Base-by-base conservation (phyloP, 2,329 filamentous ascomycete genomes). In the Ascochyta rabiei region DNA sequence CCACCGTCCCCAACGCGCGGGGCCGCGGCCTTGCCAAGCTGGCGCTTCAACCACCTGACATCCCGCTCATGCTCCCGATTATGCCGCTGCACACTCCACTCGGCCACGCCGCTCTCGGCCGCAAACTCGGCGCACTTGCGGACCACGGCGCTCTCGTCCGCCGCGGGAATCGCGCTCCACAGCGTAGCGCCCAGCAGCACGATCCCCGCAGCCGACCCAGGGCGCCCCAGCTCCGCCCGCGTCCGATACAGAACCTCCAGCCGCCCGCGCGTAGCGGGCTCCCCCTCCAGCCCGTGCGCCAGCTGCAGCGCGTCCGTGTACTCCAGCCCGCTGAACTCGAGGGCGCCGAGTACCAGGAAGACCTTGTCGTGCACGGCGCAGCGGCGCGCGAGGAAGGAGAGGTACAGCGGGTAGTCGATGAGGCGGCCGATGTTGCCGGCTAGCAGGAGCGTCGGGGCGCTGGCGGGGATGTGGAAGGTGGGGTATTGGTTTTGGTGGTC, bases 161-260 rank as follows among this genome's bases (percentile, higher is more conserved):
- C 68, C 0, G 74, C 57, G 0, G 80, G 74, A 6, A 87, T 76
- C 0, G 69, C 59, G 1, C 83, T 85, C 81, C 84, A 86, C 0
- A 87, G 74, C 1, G 83, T 85, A 58, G 82, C 86, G 6, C 84
- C 84, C 1, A 87, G 68, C 2, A 87, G 69, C 2, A 79, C 82
- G n/a, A 85, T 47, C 21, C 65, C 65, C 0, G 79, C 77, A 1
- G 69, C 68, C 1, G 73, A 66, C 16, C 77, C 60, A n/a, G n/a
- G n/a, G n/a, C n/a, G n/a, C 42, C 80, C 77, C 16, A 77, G 59
- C 41, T 81, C 77, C 58, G 75, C 79, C 6, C 76, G 62, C 16
- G 68, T 69, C 16, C 75, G 73, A 57, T 84, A 69, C 9, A 85
- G 63, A 4, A 85, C 60, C 4, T 77, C 67, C 10, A 84, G 47